phyloP scores from a whole-genome alignment of 345 rosid species.

The Ceriops decandra region DNA sequence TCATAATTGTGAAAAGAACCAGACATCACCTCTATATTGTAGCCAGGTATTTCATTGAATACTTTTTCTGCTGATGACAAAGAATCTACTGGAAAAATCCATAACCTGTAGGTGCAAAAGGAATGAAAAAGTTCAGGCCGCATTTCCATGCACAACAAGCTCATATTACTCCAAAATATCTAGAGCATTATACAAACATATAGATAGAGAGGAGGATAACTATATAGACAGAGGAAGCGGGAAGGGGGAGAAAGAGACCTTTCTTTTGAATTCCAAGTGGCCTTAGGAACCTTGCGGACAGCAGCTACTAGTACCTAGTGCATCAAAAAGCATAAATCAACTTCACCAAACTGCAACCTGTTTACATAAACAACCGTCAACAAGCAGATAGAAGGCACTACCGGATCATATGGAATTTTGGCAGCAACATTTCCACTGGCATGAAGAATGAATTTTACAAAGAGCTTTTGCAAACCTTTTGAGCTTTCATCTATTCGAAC shows the following conservation, averaged over 20 bases:
- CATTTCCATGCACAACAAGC: not conserved
- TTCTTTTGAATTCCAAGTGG: conserved; percentile 90
- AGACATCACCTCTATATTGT: conserved; percentile 55
- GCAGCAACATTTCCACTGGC: conserved; percentile 71
- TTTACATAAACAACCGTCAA: not conserved
- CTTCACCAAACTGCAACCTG: not conserved
- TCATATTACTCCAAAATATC: not conserved
- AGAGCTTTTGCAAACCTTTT: conserved; percentile 41
- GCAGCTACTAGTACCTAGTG: conserved; percentile 59
- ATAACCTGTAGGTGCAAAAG: conserved; percentile 49
- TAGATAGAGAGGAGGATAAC: not conserved
- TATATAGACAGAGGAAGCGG: not conserved
- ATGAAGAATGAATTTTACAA: conserved; percentile 67
- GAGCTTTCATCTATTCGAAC: conserved; percentile 32
- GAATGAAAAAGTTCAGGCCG: conserved; percentile 12
- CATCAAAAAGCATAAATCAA: conserved; percentile 10
- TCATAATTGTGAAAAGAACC: conserved; percentile 2
- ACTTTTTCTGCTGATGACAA: conserved; percentile 59
- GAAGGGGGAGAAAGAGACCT: conserved; percentile 43
- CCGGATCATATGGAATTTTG: conserved; percentile 65
- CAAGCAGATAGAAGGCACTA: conserved; percentile 19
- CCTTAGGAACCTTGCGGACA: conserved; percentile 71
- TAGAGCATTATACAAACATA: too few relatives aligned
- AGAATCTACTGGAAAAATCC: conserved; percentile 73
- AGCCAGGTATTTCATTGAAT: conserved; percentile 42